Evolutionary conservation across 371 early-diverging fungal genomes (phyloP), one percentile per base, ranked within the genome.

Genomic region (Haplosporangium sp.): DNA sequence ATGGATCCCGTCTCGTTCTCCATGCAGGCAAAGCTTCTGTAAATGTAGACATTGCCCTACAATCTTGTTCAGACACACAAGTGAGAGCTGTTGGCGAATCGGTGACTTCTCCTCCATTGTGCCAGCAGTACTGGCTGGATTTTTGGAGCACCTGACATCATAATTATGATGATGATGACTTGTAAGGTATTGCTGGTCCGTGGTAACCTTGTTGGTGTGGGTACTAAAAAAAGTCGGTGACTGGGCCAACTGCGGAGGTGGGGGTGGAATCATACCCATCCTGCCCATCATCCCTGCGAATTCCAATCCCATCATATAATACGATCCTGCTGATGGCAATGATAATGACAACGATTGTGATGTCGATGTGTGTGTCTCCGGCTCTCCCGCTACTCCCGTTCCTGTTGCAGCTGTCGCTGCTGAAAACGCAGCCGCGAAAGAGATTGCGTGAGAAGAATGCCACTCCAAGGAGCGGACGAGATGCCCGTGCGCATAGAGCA

Each of bases 401-500:
- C 20, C 48, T 36, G 18, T 51, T 20, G 16, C 46, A 11, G 29
- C 42, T n/a, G 37, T 21, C 40, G 6, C 41, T 36, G 54, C 14
- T 43, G 55, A 16, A 1, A 29, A 29, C 37, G 20, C 16, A 0
- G 55, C 18, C 45, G 23, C 16, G 60, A 20, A 37, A 16, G 29
- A 7, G 47, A 11, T n/a, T 52, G 37, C 0, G 10, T 59, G 52
- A 13, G 37, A 11, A 45, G 69, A 37, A n/a, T 50, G 55, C 66
- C 66, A 75, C n/a, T 59, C 59, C n/a, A 75, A 52, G 5, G 58
- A 20, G 0, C 56, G 70, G 55, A 75, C 76, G 38, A 75, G 42
- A 21, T 48, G 55, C 20, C 66, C 76, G 9, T 70, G 57, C 12
- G 36, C 18, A 43, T 62, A 62, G n/a, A 62, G 67, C 13, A 46